Evolutionary conservation across 495 filamentous ascomycete species (phyloP), one percentile per base, ranked within the genome.

Genomic region (Penicillium waksmanii): DNA sequence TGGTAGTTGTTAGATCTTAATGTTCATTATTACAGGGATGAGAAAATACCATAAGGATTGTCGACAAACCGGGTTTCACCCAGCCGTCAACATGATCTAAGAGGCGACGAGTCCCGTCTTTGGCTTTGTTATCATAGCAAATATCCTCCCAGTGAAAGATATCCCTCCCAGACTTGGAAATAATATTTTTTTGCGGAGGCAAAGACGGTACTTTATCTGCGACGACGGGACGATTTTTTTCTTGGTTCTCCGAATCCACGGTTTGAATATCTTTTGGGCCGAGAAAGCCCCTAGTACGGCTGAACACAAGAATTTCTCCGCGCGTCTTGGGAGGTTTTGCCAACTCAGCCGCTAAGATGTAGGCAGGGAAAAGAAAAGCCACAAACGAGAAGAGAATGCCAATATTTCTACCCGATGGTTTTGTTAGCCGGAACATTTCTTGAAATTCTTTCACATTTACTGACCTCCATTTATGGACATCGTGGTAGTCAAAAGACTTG

Each of bases 371-470:
- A 69, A 91, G 85, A 64, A 81, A 81, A 21, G 85, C 51, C 73
- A 87, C 82, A 73, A 93, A 91, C 5, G 70, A 89, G 40, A 89
- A 72, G 55, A 93, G 69, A 63, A 95, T 89, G 47, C 89, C 90
- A 38, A 38, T 38, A 38, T 38, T 38, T 38, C 36, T 38, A 11
- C 15, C 15, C 12, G 15, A 38, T 38, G 36, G 2, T 38, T 3
- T 13, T 38, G 15, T 38, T n/a, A 38, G 36, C 36, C 15, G 40
- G 53, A 1, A 31, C 8, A 31, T 31, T 31, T 31, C 4, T 31
- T 31, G 27, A 31, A 5, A 31, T 31, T 8, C 8, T 31, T 31
- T 31, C 27, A 5, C 27, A 31, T 8, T 13, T 71, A 52, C 96
- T 68, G 59, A 97, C 90, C 93, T 81, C 91, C 90, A 94, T 93